Conservation (phyloP, 164 flowering plant species). For the Stephania cephalantha region DNA sequence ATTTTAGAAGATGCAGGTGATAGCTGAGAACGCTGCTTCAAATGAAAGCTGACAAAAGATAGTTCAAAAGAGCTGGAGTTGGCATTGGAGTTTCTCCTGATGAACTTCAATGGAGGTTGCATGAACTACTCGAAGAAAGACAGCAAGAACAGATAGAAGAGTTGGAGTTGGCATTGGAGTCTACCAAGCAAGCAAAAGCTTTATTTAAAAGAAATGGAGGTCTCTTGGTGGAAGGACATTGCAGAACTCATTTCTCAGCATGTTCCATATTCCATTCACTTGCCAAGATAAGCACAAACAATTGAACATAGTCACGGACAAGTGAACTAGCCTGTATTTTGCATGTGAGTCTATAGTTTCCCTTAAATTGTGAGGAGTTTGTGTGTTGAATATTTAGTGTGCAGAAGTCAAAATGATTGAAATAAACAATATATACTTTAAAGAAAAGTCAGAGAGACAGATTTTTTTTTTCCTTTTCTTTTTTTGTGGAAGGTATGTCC, state of each 20-base stretch:
- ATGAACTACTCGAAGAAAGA: constrained; percentile 50
- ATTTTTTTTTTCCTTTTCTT: background rate
- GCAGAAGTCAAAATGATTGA: background rate
- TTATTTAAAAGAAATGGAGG: constrained; percentile 54
- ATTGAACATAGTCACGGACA: background rate
- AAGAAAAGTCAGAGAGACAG: background rate
- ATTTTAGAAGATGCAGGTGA: constrained; percentile 25
- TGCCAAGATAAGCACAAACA: constrained; percentile 9
- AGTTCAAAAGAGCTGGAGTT: background rate
- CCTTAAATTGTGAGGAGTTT: background rate
- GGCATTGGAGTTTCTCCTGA: constrained; percentile 42
- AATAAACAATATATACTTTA: background rate
- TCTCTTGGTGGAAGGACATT: constrained; percentile 72
- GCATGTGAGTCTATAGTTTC: background rate
- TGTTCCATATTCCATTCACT: background rate
- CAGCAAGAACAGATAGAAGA: constrained; percentile 61
- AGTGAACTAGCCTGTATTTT: background rate
- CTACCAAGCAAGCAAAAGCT: constrained; percentile 28
- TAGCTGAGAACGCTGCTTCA: constrained; percentile 16
- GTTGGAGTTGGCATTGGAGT: constrained; percentile 53
- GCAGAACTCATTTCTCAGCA: constrained; percentile 38
- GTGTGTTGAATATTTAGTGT: background rate
- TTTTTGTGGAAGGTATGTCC: no score
- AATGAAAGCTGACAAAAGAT: constrained; percentile 13
- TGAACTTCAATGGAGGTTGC: constrained; percentile 64